Base-by-base conservation (phyloP, 176 grass and related monocot genomes). In the Poa annua region DNA sequence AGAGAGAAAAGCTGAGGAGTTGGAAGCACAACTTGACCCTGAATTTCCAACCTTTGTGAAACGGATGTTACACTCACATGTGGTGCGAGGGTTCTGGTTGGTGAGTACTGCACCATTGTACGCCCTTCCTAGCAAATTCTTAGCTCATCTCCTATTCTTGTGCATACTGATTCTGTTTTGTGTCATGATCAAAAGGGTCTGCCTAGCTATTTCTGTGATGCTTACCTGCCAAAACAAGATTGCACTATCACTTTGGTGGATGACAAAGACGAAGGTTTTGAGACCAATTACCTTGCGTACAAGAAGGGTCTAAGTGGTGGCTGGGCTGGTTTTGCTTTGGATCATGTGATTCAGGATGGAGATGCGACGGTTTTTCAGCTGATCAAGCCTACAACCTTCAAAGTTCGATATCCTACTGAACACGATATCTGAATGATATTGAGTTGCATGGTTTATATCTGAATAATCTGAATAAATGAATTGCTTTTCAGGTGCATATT, bases 11-110 rank as follows among this genome's bases (percentile, higher is more conserved):
- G 90, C 93, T 6, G 86, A 96, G 89, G 88, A 96, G 54, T 52
- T 96, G 26, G 87, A 96, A 85, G 81, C 85, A 34, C 64, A 88
- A 7, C 83, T 96, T 25, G 88, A 92, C 64, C 80, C 85, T 36
- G 54, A 59, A 39, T 81, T 88, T 36, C 90, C 90, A 25, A 84
- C 83, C 83, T 96, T 96, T 74, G 80, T 96, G 71, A 96, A 92
- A 75, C 71, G 86, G 73, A 96, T 96, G 90, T 34, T 96, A 64
- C 88, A 96, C 33, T 96, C 93, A 20, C 93, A 96, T 71, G 90
- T 92, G 51, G 91, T 88, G 21, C 69, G 83, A 78, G 93, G 88
- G 49, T 96, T 96, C 56, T 92, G 90, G 90, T 78, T 96, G 90
- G 93, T 96, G 71, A 83, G 88, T 92, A 71, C 12, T 77, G 10